Evolutionary conservation across 2,329 filamentous ascomycete species (phyloP), one percentile per base, ranked within the genome.

Genomic region (Arachnomyces sp.): DNA sequence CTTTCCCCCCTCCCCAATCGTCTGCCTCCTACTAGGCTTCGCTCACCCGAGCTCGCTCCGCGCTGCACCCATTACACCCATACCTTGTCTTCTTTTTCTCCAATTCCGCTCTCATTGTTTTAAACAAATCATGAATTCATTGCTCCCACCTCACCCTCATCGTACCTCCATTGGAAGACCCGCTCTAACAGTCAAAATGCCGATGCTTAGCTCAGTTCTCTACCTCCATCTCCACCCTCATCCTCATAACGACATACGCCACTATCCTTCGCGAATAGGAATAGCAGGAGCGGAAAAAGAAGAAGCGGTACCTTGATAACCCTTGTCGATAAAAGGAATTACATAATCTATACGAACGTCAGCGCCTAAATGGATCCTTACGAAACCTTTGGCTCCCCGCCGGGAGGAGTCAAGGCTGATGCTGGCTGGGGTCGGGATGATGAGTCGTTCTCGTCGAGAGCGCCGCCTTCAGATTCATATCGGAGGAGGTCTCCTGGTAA

Each of bases 401-500:
- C 54, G 5, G 44, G 48, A 25, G 25, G 32, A 12, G 48, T 53
- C 16, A 56, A 58, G 38, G 45, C 54, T 16, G 52, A 59, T 7
- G 36, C 49, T 2, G 61, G 63, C 44, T 65, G 66, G 51, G 53
- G 44, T 39, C 62, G 65, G 13, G 65, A 69, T 31, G 61, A 59
- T 31, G 67, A 70, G 28, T 49, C 55, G 37, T 55, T 63, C 49
- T 41, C 52, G 49, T 45, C 56, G n/a, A 49, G 62, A 40, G 21
- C 21, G 9, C 44, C 51, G 7, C 48, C 52, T 4, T 48, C 52
- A n/a, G 66, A 70, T 47, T 57, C 55, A 5, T 69, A 69, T 51
- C 56, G 67, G 43, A 61, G 67, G 45, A 61, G 68, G 42, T 71
- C 68, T 21, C 68, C 68, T 50, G 59, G 68, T 72, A 62, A 51